Conservation (phyloP, 352 stramenopile species). For the Phytophthora capsici region DNA sequence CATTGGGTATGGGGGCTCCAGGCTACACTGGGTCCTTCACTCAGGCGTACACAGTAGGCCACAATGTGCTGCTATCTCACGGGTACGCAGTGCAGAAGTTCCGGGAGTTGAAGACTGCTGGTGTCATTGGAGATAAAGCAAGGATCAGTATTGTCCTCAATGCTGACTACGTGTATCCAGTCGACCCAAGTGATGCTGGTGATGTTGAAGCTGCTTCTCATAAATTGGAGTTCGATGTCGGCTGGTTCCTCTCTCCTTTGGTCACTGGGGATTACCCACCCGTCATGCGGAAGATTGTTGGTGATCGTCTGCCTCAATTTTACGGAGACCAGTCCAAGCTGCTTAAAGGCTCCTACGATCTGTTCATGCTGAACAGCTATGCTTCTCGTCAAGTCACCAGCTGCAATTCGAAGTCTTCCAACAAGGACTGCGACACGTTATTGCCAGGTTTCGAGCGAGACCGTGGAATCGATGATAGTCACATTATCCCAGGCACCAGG, state of each 20-base stretch:
- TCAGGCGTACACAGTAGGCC: slow-evolving; percentile 57
- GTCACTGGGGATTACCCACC: slow-evolving; percentile 91
- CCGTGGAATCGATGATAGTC: slow-evolving; percentile 43
- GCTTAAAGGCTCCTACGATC: slow-evolving; percentile 89
- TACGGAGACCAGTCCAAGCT: slow-evolving; percentile 66
- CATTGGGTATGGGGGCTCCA: slow-evolving; percentile 56
- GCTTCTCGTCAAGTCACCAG: slow-evolving; percentile 59
- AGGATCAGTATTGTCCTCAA: slow-evolving; percentile 94
- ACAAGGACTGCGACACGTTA: slow-evolving; percentile 36
- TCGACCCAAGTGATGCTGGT: slow-evolving; percentile 63
- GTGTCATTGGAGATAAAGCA: slow-evolving; percentile 49
- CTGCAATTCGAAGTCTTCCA: slow-evolving; percentile 46
- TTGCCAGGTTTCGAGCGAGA: slow-evolving; percentile 48
- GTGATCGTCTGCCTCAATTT: slow-evolving; percentile 87
- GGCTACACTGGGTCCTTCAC: slow-evolving; percentile 42
- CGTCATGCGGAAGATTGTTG: slow-evolving; percentile 85
- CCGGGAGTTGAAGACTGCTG: slow-evolving; percentile 41
- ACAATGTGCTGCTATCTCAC: slow-evolving; percentile 93
- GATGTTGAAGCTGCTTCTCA: slow-evolving; percentile 75
- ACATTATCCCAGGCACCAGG: slow-evolving; percentile 11
- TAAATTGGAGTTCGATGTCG: slow-evolving; percentile 90
- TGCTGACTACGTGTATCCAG: slow-evolving; percentile 74
- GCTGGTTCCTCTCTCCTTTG: slow-evolving; percentile 93
- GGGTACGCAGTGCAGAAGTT: slow-evolving; percentile 85
- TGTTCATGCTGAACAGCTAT: slow-evolving; percentile 97